Conservation (phyloP, 2,329 filamentous ascomycete genomes). For the Paraconiothyrium sp. region DNA sequence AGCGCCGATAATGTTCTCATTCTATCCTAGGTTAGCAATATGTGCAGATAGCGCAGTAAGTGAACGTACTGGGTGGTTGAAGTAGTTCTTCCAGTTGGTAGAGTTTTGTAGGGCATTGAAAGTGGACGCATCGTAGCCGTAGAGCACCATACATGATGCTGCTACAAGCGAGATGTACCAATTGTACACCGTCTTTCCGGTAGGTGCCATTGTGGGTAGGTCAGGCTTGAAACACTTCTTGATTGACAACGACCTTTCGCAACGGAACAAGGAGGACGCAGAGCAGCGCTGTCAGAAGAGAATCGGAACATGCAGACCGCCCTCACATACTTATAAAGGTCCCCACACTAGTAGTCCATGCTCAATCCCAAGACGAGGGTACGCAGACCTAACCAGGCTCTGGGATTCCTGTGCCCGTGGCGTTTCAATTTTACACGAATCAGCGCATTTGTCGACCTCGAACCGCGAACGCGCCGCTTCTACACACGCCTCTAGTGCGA, state of each 20-base stretch:
- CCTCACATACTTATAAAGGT: slow-evolving; percentile 33
- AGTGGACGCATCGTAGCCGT: slow-evolving; percentile 78
- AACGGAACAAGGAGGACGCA: slow-evolving; percentile 6
- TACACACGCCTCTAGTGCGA: slow-evolving; percentile 13
- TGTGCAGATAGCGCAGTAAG: neutral
- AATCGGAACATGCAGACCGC: slow-evolving; percentile 15
- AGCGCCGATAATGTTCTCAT: slow-evolving; percentile 60
- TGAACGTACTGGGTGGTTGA: slow-evolving; percentile 58
- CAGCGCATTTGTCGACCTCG: slow-evolving; percentile 21
- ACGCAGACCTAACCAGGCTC: slow-evolving; percentile 29
- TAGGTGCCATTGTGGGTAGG: slow-evolving; percentile 40
- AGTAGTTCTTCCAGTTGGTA: slow-evolving; percentile 72
- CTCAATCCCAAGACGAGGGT: slow-evolving; percentile 35
- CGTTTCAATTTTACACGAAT: slow-evolving; percentile 42
- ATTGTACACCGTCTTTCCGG: slow-evolving; percentile 56
- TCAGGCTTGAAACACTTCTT: slow-evolving; percentile 13
- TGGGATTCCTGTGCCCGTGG: slow-evolving; percentile 24
- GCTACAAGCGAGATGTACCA: slow-evolving; percentile 74
- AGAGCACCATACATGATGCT: slow-evolving; percentile 78
- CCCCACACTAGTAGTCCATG: slow-evolving; percentile 25
- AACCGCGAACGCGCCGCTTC: neutral
- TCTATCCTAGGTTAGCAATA: slow-evolving; percentile 16
- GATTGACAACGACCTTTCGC: slow-evolving; percentile 19
- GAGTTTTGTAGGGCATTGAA: slow-evolving; percentile 78
- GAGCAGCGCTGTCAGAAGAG: slow-evolving; percentile 17